A percentile compares a stretch with the other conserved stretches of the same genome.
These are phyloP conservation scores for Lycium ferocissimum DNA, from an alignment of 257 asterid genomes.

Conservation along the genomic window DNA sequence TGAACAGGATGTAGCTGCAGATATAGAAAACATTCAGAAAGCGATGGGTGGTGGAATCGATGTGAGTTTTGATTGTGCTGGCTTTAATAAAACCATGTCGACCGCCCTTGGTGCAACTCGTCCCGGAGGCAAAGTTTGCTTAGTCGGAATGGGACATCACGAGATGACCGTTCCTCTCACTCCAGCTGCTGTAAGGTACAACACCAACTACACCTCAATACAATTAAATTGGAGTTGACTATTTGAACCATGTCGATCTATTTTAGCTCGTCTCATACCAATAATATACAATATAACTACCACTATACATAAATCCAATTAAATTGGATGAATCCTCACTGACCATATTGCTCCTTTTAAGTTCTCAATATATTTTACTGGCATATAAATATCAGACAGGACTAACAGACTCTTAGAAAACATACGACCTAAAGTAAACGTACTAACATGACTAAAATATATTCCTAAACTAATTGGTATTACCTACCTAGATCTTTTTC, in stretches of 20 bases:
- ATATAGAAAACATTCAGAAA: slow-evolving; percentile 63
- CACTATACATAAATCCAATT: too few relatives aligned
- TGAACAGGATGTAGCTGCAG: slow-evolving; percentile 69
- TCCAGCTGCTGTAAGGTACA: slow-evolving; percentile 90
- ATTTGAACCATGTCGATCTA: neutral
- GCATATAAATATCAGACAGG: neutral
- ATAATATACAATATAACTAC: too few relatives aligned
- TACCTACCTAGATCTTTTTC: neutral
- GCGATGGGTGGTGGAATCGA: slow-evolving; percentile 67
- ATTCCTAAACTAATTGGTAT: neutral
- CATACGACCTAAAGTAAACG: neutral
- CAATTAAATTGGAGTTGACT: neutral
- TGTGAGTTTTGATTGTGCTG: slow-evolving; percentile 84
- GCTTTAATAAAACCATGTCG: slow-evolving; percentile 83
- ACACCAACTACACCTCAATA: neutral
- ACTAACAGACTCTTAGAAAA: neutral
- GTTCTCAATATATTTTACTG: neutral
- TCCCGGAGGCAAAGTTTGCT: slow-evolving; percentile 93
- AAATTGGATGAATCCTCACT: too few relatives aligned
- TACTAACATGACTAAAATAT: neutral
- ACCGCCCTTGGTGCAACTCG: slow-evolving; percentile 83
- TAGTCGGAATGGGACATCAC: slow-evolving; percentile 83
- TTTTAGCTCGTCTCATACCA: neutral
- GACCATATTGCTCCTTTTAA: too few relatives aligned
- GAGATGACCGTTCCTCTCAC: slow-evolving; percentile 86